Evolutionary conservation across 257 asterid genomes (phyloP).

Genomic region (Capsicum pubescens): DNA sequence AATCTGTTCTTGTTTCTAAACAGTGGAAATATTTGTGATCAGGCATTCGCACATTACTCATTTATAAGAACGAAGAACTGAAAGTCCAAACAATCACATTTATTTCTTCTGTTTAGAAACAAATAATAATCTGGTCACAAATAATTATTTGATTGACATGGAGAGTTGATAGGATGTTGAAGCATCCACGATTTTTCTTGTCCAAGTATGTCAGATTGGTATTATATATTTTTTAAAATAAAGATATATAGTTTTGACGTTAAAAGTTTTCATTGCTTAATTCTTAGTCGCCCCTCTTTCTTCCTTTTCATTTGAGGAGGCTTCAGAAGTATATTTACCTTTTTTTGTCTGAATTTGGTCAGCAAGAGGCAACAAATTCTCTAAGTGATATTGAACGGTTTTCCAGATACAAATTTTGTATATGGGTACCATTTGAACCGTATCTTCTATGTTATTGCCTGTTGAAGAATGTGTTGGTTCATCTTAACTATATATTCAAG

Average conservation of each 20-base stretch:
- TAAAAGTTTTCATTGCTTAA: background rate
- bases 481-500: conserved; percentile 6
- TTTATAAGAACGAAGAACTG: background rate
- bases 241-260: background rate
- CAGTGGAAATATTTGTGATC: background rate
- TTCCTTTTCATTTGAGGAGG: background rate
- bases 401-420: background rate
- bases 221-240: background rate
- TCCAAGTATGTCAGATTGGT: background rate
- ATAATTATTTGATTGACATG: conserved; percentile 10
- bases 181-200: conserved; percentile 15
- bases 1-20: background rate
- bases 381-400: background rate
- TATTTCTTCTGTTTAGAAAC: background rate
- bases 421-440: background rate
- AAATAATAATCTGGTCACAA: background rate
- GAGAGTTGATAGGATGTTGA: conserved; percentile 19
- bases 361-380: conserved; percentile 13
- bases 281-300: conserved; percentile 21
- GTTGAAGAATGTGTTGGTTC: conserved; percentile 22
- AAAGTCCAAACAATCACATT: background rate
- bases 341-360: background rate
- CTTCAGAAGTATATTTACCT: background rate
- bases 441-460: background rate
- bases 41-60: background rate